Conservation (phyloP, 208 protist genomes). For the Sergeia podlipaevii region DNA sequence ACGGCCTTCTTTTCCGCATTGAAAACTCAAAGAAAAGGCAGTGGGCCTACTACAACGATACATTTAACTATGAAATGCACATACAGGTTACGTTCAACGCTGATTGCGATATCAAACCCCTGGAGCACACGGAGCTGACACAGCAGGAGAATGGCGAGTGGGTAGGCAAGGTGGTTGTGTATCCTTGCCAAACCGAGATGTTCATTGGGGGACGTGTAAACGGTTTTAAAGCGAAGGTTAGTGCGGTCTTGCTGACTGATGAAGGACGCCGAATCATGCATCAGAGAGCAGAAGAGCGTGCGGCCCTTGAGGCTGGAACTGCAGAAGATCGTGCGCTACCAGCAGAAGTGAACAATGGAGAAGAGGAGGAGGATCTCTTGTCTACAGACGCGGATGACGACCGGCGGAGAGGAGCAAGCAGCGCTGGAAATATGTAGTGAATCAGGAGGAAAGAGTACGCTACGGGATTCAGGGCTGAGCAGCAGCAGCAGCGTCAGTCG, state of each 20-base stretch:
- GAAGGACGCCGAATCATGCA: no score
- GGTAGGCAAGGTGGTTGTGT: constrained; percentile 45
- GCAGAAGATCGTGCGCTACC: no score
- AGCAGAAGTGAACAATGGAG: no score
- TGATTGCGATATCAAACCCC: constrained; percentile 72
- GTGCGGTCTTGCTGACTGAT: constrained; percentile 29
- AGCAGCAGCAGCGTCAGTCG: no score
- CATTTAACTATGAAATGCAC: constrained; percentile 77
- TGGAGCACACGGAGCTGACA: constrained; percentile 60
- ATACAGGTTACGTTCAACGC: constrained; percentile 68
- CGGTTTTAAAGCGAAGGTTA: constrained; percentile 61
- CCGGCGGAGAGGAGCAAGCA: background rate
- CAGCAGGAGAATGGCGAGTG: constrained; percentile 32
- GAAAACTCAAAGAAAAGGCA: constrained; percentile 44
- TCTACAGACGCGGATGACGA: no score
- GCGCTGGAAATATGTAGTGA: no score
- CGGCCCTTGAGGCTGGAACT: no score
- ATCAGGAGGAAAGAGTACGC: no score
- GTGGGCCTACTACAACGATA: constrained; percentile 83
- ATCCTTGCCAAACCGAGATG: constrained; percentile 53
- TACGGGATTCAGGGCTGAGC: no score
- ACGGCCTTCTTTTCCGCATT: constrained; percentile 70
- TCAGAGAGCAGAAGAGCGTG: no score
- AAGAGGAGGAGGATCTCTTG: no score
- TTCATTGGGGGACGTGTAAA: constrained; percentile 66